Evolutionary conservation across 139 green algal genomes (phyloP).

Genomic region (Chlamydomonas applanata): DNA sequence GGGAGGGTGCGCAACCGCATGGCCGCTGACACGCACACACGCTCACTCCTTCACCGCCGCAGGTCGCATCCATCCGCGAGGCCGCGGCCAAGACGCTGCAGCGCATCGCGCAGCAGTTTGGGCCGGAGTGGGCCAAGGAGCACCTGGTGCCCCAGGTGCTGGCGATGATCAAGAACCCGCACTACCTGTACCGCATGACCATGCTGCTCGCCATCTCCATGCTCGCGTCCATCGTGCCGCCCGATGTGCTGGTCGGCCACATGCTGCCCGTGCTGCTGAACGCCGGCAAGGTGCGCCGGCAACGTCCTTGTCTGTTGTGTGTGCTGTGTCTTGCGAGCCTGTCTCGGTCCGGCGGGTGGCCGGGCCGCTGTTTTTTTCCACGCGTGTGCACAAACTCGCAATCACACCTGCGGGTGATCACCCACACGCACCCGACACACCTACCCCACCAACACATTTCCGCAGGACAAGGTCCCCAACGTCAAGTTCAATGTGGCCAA

Average conservation of each 20-base stretch:
- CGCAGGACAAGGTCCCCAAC: conserved; percentile 67
- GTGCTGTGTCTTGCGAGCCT: neutral
- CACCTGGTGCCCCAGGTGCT: conserved; percentile 86
- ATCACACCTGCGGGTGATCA: no score
- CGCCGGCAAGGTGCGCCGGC: conserved; percentile 57
- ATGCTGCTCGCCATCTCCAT: conserved; percentile 78
- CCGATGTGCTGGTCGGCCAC: conserved; percentile 75
- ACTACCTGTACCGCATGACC: conserved; percentile 98
- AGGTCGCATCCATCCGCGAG: conserved; percentile 86
- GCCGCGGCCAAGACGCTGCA: conserved; percentile 87
- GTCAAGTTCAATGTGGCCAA: conserved; percentile 95
- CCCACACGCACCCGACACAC: no score
- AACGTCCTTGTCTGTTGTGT: no score
- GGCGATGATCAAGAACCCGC: conserved; percentile 52
- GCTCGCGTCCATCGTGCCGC: conserved; percentile 75
- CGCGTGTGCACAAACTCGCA: no score
- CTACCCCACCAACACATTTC: neutral
- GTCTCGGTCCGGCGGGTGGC: conserved; percentile 1
- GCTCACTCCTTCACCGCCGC: no score
- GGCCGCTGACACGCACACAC: no score
- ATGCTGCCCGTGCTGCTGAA: conserved; percentile 90
- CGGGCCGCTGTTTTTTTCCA: no score
- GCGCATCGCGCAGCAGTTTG: conserved; percentile 91
- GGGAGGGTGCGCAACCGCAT: no score
- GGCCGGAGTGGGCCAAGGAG: conserved; percentile 86